These are phyloP conservation scores for Alternaria metachromatica DNA, from an alignment of 2,329 filamentous ascomycete species.

Conservation along the genomic window DNA sequence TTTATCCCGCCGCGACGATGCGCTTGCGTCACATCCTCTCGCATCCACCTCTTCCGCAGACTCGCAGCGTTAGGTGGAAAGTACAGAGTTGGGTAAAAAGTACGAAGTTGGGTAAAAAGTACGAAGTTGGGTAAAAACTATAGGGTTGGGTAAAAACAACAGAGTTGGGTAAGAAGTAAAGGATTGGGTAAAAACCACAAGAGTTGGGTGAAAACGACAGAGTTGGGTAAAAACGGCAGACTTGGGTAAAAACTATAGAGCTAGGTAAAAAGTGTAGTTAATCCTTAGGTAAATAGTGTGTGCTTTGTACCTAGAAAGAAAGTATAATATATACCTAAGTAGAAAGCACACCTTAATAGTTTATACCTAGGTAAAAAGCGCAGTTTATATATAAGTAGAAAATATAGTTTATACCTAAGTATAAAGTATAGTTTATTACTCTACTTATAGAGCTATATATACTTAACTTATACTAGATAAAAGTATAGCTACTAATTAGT, in stretches of 20 bases:
- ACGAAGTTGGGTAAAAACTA: no score
- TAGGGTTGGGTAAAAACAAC: no score
- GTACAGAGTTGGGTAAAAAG: not conserved
- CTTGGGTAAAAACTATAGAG: not conserved
- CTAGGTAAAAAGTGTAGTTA: not conserved
- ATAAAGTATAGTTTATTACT: no score
- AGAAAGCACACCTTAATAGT: not conserved
- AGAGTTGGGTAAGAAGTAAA: no score
- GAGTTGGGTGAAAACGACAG: no score
- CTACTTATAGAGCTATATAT: no score
- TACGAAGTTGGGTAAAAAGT: no score
- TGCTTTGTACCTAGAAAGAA: not conserved
- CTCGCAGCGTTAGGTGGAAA: not conserved
- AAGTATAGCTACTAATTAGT: no score
- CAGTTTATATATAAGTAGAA: not conserved
- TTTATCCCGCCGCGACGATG: not conserved
- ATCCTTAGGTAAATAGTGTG: not conserved
- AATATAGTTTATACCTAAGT: not conserved
- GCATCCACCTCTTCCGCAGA: not conserved
- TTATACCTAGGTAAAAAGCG: not conserved
- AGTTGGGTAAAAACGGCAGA: no score
- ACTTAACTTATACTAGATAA: no score
- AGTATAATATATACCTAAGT: not conserved
- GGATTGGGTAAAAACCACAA: no score
- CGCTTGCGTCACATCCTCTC: not conserved